These are phyloP conservation scores for Phytophthora europaea DNA, from an alignment of 352 stramenopile species.

Conservation along the genomic window DNA sequence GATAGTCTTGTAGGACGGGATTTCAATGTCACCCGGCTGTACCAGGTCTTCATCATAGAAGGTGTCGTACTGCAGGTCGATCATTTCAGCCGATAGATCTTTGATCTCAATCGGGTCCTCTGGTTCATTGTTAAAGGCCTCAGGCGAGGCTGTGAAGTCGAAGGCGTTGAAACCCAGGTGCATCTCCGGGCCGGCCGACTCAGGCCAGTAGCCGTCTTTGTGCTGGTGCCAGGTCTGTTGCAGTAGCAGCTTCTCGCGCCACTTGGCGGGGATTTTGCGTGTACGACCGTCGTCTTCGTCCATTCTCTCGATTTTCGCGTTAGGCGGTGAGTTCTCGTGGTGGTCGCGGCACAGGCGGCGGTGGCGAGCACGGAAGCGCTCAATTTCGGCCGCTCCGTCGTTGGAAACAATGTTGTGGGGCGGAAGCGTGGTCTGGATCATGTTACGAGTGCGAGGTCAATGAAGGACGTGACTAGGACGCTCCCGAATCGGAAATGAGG, in stretches of 20 bases:
- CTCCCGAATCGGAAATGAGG: not conserved
- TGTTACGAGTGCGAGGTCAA: not conserved
- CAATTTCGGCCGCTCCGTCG: constrained; percentile 36
- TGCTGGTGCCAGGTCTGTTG: constrained; percentile 15
- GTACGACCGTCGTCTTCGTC: constrained; percentile 36
- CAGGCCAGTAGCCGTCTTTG: constrained; percentile 30
- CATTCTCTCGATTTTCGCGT: constrained; percentile 9
- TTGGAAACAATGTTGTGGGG: not conserved
- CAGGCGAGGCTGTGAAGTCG: constrained; percentile 42
- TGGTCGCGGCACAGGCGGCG: constrained; percentile 42
- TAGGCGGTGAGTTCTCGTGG: not conserved
- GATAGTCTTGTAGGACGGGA: not conserved
- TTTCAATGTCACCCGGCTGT: not conserved
- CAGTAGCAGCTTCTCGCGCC: constrained; percentile 27
- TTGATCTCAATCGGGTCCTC: constrained; percentile 1
- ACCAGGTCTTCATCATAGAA: not conserved
- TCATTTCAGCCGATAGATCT: not conserved
- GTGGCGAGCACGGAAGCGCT: constrained; percentile 50
- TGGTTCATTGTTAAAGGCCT: constrained; percentile 35
- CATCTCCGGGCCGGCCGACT: constrained; percentile 25
- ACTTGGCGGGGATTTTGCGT: constrained; percentile 44
- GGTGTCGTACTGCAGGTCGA: not conserved
- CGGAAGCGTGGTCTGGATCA: constrained; percentile 22
- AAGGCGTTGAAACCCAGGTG: constrained; percentile 48
- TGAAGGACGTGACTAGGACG: not conserved